Base-by-base conservation (phyloP, 192 early-diverging fungal genomes). In the Coemansia sp. region DNA sequence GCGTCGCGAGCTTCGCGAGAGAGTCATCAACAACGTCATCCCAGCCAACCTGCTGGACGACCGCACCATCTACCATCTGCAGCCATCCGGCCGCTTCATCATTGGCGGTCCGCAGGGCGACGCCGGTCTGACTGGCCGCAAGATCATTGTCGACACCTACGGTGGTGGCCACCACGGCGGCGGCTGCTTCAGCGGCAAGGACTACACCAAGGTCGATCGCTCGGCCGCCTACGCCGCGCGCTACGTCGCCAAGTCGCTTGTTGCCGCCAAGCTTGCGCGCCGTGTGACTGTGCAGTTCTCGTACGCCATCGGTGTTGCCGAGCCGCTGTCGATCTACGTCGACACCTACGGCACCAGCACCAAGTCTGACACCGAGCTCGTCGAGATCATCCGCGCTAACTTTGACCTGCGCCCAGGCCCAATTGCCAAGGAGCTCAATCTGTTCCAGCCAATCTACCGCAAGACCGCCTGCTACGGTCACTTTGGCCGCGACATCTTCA, bases 61-160 rank as follows among this genome's bases (percentile, higher is more conserved):
- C 71, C 85, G 85, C 62, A 98, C 96, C 83, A 85, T 90, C 78
- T 99, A 98, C 90, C 95, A 97, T 85, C 77, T 99, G 68, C 95
- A 99, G 87, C 97, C 97, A 56, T 99, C 97, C 84, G 97, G 97
- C 74, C 89, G 91, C 71, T 99, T 99, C 90, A 90, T 99, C 88
- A 99, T 99, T 70, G 97, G 97, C 85, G 97, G 97, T 68, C 97
- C 97, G 61, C 97, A 99, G 86, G 96, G 97, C 87, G 97, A 99
- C 86, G 97, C 97, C 72, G 97, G 97, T 85, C 89, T 99, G 71
- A 99, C 96, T 75, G 97, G 97, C 41, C 94, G 95, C 84, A 97
- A 97, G 87, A 93, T 93, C 82, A 93, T 93, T 69, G 91, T 92
- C 81, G 84, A 84, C 66, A 76, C 79, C 48, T 97, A 95, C 85